phyloP scores from a whole-genome alignment of 306 rosid species.

The Alnus glutinosa region DNA sequence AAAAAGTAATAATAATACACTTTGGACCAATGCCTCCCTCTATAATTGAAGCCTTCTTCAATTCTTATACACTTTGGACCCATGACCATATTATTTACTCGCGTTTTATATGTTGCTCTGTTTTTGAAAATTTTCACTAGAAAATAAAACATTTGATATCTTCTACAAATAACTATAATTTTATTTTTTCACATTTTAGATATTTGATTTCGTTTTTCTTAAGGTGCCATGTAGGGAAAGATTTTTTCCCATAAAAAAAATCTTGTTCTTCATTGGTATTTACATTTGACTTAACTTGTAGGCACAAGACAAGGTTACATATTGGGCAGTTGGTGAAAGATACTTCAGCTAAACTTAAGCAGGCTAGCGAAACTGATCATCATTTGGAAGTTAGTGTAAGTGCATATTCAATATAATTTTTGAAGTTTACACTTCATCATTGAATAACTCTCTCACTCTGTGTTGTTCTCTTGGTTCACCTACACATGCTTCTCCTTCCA shows the following conservation, averaged over 20 bases:
- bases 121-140: not conserved
- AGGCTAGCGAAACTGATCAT: constrained; percentile 93
- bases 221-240: not conserved
- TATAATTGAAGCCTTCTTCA: too few relatives aligned
- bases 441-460: not conserved
- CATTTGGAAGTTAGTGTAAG: constrained; percentile 68
- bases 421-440: not conserved
- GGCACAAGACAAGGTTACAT: constrained; percentile 87
- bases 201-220: not conserved
- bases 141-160: not conserved
- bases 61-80: too few relatives aligned
- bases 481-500: not conserved
- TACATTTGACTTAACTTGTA: constrained; percentile 35
- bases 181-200: not conserved
- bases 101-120: too few relatives aligned
- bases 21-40: too few relatives aligned
- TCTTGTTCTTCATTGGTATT: not conserved
- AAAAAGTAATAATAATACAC: too few relatives aligned
- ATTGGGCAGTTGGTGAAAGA: constrained; percentile 96
- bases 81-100: too few relatives aligned
- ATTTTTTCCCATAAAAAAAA: not conserved
- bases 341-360: constrained; percentile 83
- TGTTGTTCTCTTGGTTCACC: not conserved
- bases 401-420: not conserved
- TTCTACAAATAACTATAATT: not conserved